Base-by-base conservation (phyloP, 1,139 yeast genomes). In the Suzukiozyma palmioleophila region DNA sequence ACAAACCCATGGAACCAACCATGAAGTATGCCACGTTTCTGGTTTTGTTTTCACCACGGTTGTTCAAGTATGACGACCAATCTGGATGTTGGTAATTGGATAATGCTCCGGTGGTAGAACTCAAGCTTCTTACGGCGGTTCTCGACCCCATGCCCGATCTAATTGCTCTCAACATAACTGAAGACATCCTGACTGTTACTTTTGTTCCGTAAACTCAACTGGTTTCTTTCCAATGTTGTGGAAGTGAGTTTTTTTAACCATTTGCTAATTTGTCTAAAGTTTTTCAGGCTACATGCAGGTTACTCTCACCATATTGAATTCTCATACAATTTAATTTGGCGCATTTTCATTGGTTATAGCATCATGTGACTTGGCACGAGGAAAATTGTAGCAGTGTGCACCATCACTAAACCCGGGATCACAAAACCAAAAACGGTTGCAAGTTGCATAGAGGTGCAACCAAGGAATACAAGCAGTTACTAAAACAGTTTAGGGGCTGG, bases 1-100 rank as follows among this genome's bases (percentile, higher is more conserved):
- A 73, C 56, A 92, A 73, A 62, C 99, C 99, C 69, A 92, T 76
- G 39, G 97, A 84, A 49, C 99, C 99, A 52, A 92, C 95, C 92
- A 94, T 89, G 75, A 94, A 90, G 77, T 94, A 94, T 50, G 96
- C 79, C 70, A 86, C 82, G 63, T 85, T 89, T 68, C 96, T 86
- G 55, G 76, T 69, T 65, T 79, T 81, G 58, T 82, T 81, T 51
- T 75, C 81, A 47, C 79, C 62, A 65, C 85, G 80, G 59, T 83
- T 79, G 74, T 84, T 84, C 57, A 90, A 75, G 70, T 88, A 87
- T 52, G 79, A 82, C 50, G 87, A 75, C 67, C 77, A 92, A 71
- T 92, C 95, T 60, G 97, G 98, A 42, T 94, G 92, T 66, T 88
- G 85, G 77, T 87, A 92, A 56, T 85, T 81, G 44, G 92, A 77